Evolutionary conservation across 2,329 filamentous ascomycete genomes (phyloP).

Genomic region (Ceratocystis diversiconidia): DNA sequence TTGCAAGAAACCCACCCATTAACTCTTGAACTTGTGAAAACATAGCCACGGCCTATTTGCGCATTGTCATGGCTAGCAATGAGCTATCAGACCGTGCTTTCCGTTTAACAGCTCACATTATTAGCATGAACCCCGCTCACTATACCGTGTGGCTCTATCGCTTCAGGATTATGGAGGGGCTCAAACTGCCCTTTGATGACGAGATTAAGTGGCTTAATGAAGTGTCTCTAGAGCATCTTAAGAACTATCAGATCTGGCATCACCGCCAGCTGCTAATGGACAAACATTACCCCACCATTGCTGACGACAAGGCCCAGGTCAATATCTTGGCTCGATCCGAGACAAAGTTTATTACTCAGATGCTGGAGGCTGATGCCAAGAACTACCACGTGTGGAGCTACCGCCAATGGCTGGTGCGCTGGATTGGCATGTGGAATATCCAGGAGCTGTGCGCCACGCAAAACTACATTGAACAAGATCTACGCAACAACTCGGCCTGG

Average conservation of each 20-base stretch:
- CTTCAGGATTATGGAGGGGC: conserved; percentile 57
- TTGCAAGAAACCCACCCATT: not conserved
- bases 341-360: conserved; percentile 58
- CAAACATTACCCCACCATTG: conserved; percentile 44
- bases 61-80: conserved; percentile 79
- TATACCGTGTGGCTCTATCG: conserved; percentile 99
- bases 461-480: conserved; percentile 58
- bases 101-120: conserved; percentile 74
- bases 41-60: conserved; percentile 74
- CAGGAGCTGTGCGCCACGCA: conserved; percentile 59
- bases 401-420: conserved; percentile 54
- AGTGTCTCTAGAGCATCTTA: conserved; percentile 69
- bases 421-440: conserved; percentile 56
- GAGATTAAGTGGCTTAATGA: conserved; percentile 81
- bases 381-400: conserved; percentile 99
- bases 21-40: not conserved
- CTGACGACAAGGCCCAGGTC: conserved; percentile 41
- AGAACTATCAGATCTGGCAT: conserved; percentile 98
- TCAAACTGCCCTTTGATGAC: conserved; percentile 49
- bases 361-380: conserved; percentile 78
- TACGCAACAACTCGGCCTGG: conserved; percentile 96
- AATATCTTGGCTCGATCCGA: conserved; percentile 50
- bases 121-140: conserved; percentile 85
- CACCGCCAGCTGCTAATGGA: conserved; percentile 54
- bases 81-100: conserved; percentile 71